Conservation (phyloP, 768 basidiomycete genomes). For the button mushroom (Agaricus bisporus) region DNA sequence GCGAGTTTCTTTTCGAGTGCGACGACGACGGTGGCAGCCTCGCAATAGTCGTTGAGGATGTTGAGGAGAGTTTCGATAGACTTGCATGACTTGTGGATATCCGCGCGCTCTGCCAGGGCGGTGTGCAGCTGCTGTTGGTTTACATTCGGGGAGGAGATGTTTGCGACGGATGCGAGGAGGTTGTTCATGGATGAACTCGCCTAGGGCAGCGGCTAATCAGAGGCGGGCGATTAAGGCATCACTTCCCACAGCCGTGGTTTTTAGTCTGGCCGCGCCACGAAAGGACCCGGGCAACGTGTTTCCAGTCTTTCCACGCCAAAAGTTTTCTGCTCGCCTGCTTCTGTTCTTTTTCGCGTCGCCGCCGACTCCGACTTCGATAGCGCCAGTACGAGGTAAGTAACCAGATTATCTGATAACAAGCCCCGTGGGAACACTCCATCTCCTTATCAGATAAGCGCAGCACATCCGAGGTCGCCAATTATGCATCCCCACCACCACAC, state of each 20-base stretch:
- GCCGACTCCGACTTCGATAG: too few species aligned
- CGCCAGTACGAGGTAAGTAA: too few species aligned
- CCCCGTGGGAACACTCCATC: not conserved
- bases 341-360: too few species aligned
- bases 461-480: not conserved
- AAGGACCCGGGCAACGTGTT: too few species aligned
- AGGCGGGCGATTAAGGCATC: not conserved
- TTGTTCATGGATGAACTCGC: conserved; percentile 4
- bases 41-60: conserved; percentile 69
- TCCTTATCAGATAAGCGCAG: conserved; percentile 9
- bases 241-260: not conserved
- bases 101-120: conserved; percentile 46
- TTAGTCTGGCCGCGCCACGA: not conserved
- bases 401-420: not conserved
- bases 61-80: conserved; percentile 63
- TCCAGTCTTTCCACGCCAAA: too few species aligned
- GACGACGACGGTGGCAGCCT: conserved; percentile 57
- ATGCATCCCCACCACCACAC: not conserved
- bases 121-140: not conserved
- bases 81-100: conserved; percentile 80
- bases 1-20: conserved; percentile 69
- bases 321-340: too few species aligned
- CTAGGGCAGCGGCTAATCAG: conserved; percentile 4
- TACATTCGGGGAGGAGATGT: not conserved
- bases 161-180: not conserved